Evolutionary conservation across 495 filamentous ascomycete genomes (phyloP), one percentile per base, ranked within the genome.

Genomic region (Neurospora sublineolata): DNA sequence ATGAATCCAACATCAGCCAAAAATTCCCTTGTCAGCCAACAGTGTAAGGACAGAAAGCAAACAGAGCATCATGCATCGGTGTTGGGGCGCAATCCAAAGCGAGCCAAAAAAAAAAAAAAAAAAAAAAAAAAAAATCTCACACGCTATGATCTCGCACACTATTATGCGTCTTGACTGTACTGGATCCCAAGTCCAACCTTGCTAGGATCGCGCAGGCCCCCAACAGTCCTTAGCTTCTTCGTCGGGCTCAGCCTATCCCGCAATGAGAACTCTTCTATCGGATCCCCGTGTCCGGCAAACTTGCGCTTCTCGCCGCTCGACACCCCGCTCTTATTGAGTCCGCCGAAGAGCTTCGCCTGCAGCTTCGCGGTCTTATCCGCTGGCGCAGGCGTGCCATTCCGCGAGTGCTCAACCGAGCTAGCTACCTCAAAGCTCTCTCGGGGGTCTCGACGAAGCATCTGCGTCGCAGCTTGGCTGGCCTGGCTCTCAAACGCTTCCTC

Each of bases 261-360:
- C 39, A 76, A 67, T 46, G 75, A 67, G 16, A 39, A 71, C 11
- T 79, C 80, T 36, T 64, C 52, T 64, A 64, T 64, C 7, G 52
- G 52, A 7, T 81, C 80, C 41, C 84, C 83, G 72, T 44, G 46
- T 3, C 81, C 83, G 74, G 79, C 84, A 69, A 84, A 84, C 78
- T 88, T 89, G 67, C 89, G 86, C 83, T 92, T 92, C 69, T 83
- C 85, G 30, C 72, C 73, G 20, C 30, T 37, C 44, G 70, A 58
- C 68, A 76, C 71, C 33, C 81, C 79, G n/a, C 84, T 79, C 79
- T 92, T 92, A 72, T 85, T 87, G 52, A 91, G 81, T 20, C 88
- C 86, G 0, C 89, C 89, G 77, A 90, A 91, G n/a, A 93, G 77
- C 78, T 90, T 92, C 18, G 86, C 86, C 74, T 92, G 90, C 11